Base-by-base conservation (phyloP, 1,284 basidiomycete genomes). In the Ceratobasidium sp. region DNA sequence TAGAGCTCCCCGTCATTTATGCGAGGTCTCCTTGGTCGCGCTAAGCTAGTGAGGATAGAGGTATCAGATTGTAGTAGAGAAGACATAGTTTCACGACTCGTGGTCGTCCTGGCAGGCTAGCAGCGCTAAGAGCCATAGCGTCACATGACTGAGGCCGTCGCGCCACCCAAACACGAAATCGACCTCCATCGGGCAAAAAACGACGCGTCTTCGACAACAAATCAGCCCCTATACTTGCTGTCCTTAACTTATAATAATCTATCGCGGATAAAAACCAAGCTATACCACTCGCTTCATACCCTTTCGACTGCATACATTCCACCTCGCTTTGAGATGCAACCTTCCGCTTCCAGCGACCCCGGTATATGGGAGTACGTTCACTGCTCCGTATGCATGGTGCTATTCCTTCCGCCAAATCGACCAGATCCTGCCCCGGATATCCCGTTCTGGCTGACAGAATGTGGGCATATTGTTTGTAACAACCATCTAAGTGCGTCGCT, bases 381-480 rank as follows among this genome's bases (percentile, higher is more conserved):
- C 64, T 94, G 92, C 77, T 82, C 86, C 0, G 84, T 85, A 78
- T 94, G 92, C 76, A 87, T 88, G 76, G 83, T 91, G 26, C 85
- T 88, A 0, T 93, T 90, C 54, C 43, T 74, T 28, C 72, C 72
- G 32, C 14, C 80, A 80, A 13, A 82, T 85, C 59, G 81, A 83
- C 61, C 85, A 85, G 0, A 61, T 32, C 28, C 81, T 85, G 46
- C 41, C 3, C 87, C 87, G 8, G 78, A 80, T 23, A 82, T 91
- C 28, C 92, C 92, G 0, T 94, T 94, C 79, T 94, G 92, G 92
- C 83, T 93, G 73, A 93, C 92, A 1, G 91, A 93, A 79, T 94
- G 92, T 77, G 91, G 91, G 0, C 92, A 94, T 83, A 86, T 93
- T 62, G 77, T 94, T 32, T 94, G 92, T 83, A 93, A 94, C 78